Conservation (phyloP, 257 asterid genomes). For the Coffea eugenioides region DNA sequence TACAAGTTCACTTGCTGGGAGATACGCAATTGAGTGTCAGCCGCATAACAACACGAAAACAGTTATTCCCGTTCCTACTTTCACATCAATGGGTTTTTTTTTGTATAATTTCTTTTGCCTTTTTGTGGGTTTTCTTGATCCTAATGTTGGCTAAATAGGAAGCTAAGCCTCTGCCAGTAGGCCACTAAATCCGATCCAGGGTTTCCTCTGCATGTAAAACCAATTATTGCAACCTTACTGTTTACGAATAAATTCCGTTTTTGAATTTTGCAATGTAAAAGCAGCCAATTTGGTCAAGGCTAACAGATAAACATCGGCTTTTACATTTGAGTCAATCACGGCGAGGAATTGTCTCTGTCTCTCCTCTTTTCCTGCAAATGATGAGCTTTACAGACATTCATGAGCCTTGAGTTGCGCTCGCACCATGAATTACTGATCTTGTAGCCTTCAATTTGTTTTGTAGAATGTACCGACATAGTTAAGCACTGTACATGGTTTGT, state of each 20-base stretch:
- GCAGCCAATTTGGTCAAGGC: slow-evolving; percentile 15
- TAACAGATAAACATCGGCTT: not conserved
- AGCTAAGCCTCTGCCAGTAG: no score
- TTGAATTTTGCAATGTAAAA: not conserved
- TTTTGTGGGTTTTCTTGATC: not conserved
- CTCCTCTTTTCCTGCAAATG: slow-evolving; percentile 1
- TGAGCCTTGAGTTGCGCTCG: not conserved
- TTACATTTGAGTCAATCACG: slow-evolving; percentile 19
- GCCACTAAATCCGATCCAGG: slow-evolving; percentile 8
- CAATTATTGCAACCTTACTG: not conserved
- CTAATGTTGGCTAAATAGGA: slow-evolving; percentile 1
- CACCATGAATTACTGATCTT: not conserved
- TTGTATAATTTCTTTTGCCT: not conserved
- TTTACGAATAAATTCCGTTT: not conserved
- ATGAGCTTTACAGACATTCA: not conserved
- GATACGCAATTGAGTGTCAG: not conserved
- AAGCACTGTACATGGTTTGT: no score
- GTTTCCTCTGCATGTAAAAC: not conserved
- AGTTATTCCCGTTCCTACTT: not conserved
- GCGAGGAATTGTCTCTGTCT: not conserved
- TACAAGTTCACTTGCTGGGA: not conserved
- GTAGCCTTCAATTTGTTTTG: not conserved
- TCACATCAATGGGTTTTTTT: slow-evolving; percentile 1
- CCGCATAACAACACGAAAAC: not conserved
- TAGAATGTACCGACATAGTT: not conserved